A percentile compares a stretch with the other conserved stretches of the same genome.
phyloP scores from a whole-genome alignment of 225 moss, liverwort and hornwort species.

The Lunularia cruciata region DNA sequence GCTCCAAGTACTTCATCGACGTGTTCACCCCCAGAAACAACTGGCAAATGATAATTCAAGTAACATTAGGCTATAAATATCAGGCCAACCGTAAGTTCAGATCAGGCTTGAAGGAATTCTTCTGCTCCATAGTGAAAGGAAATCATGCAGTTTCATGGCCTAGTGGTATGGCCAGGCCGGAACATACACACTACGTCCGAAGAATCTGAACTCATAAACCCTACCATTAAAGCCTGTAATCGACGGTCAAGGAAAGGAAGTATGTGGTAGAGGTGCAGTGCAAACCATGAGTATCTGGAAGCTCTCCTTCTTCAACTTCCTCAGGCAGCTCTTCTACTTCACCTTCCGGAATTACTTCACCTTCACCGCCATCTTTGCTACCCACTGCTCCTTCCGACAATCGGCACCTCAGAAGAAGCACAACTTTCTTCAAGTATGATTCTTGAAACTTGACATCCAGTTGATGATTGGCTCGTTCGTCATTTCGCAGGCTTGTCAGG shows the following conservation, averaged over 20 bases:
- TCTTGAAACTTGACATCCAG: slow-evolving; percentile 98
- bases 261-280: not conserved
- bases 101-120: no score
- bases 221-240: not conserved
- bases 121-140: no score
- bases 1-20: slow-evolving; percentile 98
- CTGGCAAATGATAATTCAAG: slow-evolving; percentile 47
- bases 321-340: slow-evolving; percentile 62
- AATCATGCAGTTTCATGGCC: no score
- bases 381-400: slow-evolving; percentile 90
- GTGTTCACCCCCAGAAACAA: slow-evolving; percentile 97
- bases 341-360: slow-evolving; percentile 46
- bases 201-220: not conserved
- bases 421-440: slow-evolving; percentile 89
- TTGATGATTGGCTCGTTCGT: slow-evolving; percentile 95
- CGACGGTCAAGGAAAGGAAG: not conserved
- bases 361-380: slow-evolving; percentile 60
- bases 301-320: slow-evolving; percentile 99
- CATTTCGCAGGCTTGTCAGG: slow-evolving; percentile 80
- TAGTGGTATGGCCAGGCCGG: no score
- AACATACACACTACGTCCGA: no score
- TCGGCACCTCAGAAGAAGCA: slow-evolving; percentile 65
- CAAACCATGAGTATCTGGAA: slow-evolving; percentile 94
- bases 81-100: no score
- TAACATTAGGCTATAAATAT: no score